These are phyloP conservation scores for Cercospora brassicicola DNA, from an alignment of 2,329 filamentous ascomycete genomes.

Conservation along the genomic window DNA sequence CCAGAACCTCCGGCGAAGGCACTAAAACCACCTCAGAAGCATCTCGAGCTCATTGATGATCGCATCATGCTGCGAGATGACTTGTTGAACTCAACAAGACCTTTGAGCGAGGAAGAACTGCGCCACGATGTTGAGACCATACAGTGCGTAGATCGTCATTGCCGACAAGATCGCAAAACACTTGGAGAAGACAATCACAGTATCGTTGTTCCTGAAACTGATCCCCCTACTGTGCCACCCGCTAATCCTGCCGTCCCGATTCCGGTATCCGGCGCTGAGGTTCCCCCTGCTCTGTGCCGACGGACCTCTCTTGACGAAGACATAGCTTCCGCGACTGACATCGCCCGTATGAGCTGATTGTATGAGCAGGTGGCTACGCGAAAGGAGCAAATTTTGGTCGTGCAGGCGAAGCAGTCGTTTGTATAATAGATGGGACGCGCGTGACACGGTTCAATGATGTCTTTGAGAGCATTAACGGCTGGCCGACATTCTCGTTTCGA, in stretches of 20 bases:
- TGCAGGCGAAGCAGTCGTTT: no score
- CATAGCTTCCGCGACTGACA: no score
- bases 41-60: not conserved
- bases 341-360: no score
- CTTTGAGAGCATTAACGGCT: no score
- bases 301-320: not conserved
- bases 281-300: not conserved
- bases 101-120: constrained; percentile 9
- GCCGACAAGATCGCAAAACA: not conserved
- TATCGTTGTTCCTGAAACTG: constrained; percentile 1
- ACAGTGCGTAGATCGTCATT: constrained; percentile 9
- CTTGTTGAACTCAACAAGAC: not conserved
- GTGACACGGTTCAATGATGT: no score
- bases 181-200: not conserved
- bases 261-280: not conserved
- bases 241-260: constrained; percentile 2
- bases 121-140: not conserved
- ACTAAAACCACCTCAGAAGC: constrained; percentile 1
- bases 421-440: no score
- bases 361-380: no score
- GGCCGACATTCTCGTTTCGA: no score
- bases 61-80: constrained; percentile 8
- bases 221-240: not conserved
- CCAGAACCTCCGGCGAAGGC: not conserved
- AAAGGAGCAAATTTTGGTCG: no score